Conservation (phyloP, 306 rosid species). For the Biancaea sappan region DNA sequence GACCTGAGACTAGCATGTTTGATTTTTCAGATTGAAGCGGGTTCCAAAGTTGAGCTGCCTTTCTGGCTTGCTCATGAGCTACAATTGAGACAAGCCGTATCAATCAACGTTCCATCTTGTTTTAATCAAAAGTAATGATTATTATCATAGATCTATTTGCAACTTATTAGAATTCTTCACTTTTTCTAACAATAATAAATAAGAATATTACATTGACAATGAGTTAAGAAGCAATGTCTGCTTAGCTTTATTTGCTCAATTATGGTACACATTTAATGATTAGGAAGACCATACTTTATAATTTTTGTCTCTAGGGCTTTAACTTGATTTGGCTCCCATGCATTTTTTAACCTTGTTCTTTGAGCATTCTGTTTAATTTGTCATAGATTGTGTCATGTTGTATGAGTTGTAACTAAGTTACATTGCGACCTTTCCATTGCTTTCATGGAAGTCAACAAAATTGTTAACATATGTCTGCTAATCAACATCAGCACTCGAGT, state of each 20-base stretch:
- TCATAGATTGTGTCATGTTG: slow-evolving; percentile 22
- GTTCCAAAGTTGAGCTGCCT: slow-evolving; percentile 89
- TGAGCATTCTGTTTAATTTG: slow-evolving; percentile 6
- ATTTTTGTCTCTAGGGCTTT: neutral
- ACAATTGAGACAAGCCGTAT: slow-evolving; percentile 71
- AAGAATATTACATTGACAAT: slow-evolving; percentile 15
- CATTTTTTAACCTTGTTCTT: slow-evolving; percentile 12
- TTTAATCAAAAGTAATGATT: slow-evolving; percentile 76
- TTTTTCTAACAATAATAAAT: neutral
- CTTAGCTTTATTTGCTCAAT: neutral
- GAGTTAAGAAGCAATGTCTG: slow-evolving; percentile 22
- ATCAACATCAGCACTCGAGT: slow-evolving; percentile 19
- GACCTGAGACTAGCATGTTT: slow-evolving; percentile 39
- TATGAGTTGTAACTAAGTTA: slow-evolving; percentile 17
- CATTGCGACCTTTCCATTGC: neutral
- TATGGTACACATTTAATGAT: neutral
- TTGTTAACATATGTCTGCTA: slow-evolving; percentile 13
- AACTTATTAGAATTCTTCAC: slow-evolving; percentile 16
- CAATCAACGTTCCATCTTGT: slow-evolving; percentile 69
- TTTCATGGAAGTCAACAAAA: slow-evolving; percentile 14
- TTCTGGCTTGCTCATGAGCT: slow-evolving; percentile 95
- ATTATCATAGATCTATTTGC: neutral
- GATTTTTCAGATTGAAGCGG: slow-evolving; percentile 77
- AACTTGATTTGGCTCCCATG: slow-evolving; percentile 5
- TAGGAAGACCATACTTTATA: neutral